Percentiles rank a stretch among this genome's conserved stretches.
phyloP scores from a whole-genome alignment of 371 early-diverging fungal genomes.

The Apophysomyces elegans region DNA sequence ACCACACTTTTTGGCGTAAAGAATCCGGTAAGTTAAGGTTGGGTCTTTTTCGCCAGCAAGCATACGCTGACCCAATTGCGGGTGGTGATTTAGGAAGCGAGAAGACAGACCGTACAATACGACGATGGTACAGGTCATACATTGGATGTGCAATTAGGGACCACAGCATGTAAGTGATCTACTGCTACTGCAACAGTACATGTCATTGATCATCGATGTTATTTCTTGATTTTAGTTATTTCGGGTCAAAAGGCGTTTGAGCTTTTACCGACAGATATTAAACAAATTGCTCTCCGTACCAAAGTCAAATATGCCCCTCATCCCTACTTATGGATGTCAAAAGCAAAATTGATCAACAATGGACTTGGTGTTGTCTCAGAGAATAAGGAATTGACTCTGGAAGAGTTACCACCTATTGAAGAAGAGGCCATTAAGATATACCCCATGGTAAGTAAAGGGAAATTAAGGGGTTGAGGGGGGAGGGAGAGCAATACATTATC shows the following conservation, averaged over 20 bases:
- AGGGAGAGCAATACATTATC: background rate
- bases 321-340: constrained; percentile 59
- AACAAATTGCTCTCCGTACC: constrained; percentile 52
- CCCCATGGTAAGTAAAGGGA: constrained; percentile 45
- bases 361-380: constrained; percentile 55
- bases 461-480: background rate
- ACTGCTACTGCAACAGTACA: background rate
- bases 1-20: constrained; percentile 51
- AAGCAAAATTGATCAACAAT: constrained; percentile 39
- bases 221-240: constrained; percentile 32
- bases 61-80: too few species aligned
- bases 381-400: constrained; percentile 40
- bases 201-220: background rate
- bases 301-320: constrained; percentile 55
- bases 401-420: constrained; percentile 47
- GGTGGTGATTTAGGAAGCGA: constrained; percentile 30
- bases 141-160: constrained; percentile 52
- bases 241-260: constrained; percentile 57
- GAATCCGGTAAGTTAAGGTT: constrained; percentile 44
- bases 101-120: constrained; percentile 46
- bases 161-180: constrained; percentile 48
- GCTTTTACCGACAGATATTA: constrained; percentile 46
- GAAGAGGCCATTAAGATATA: constrained; percentile 48
- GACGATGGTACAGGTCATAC: constrained; percentile 48
- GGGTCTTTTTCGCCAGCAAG: background rate